Evolutionary conservation across 2,329 filamentous ascomycete species (phyloP), one percentile per base, ranked within the genome.

Genomic region (Rachicladosporium sp.): DNA sequence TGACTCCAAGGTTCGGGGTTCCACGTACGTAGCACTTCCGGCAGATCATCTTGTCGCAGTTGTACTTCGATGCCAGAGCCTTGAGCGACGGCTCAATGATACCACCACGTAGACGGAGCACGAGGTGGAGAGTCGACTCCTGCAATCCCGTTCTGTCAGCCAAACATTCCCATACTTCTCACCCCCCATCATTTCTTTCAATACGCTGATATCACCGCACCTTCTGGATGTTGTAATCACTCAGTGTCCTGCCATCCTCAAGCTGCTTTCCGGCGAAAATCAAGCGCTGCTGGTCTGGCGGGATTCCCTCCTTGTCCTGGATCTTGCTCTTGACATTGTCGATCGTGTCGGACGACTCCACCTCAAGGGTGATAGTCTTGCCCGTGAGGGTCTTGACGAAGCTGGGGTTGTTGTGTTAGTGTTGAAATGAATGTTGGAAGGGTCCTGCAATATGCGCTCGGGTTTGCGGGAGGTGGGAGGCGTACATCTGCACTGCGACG

Each of bases 31-130:
- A 96, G 83, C 91, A 98, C 84, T 98, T 96, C 78, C 91, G 89
- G 86, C 91, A 96, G 73, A 96, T 94, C 82, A 89, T 89, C 82
- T 95, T 95, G 58, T 96, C 91, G 83, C 89, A 96, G 82, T 98
- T 96, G 80, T 93, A 96, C 79, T 95, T 95, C 76, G 82, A 88
- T 65, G 89, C 89, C 52, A 96, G 81, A 57, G 86, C 89, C 82
- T 96, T 96, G 62, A 96, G 81, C 61, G 88, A 95, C 60, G 89
- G 91, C 79, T 96, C 89, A 63, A 94, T 95, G 76, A 96, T 89
- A 77, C 89, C 89, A 77, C 89, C 89, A 77, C 89, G 88, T 60
- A 96, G 88, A 75, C 89, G 88, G 70, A 96, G 88, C 65, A 96
- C 89, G 64, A 96, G 72, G 74, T 96, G 89, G 60, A 96, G 88